Base-by-base conservation (phyloP, 164 flowering plant species). In the Kalanchoe fedtschenkoi region DNA sequence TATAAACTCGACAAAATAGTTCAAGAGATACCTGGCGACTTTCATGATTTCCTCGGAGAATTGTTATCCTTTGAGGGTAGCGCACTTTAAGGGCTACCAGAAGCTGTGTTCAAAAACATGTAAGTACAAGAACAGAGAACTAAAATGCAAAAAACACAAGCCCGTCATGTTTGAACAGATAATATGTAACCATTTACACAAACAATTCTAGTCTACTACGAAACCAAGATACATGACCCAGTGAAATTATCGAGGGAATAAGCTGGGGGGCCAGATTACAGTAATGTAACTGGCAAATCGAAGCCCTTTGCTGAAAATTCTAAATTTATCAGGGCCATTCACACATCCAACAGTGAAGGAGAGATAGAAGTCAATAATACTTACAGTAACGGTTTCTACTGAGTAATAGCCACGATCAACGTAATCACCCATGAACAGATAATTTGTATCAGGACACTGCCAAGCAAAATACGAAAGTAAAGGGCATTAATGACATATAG, bases 401-500 rank as follows among this genome's bases (percentile, higher is more conserved):
- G 97, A 91, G 68, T 88, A 89, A 68, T 87, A 89, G 13, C 97
- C 97, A 70, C 97, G 96, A 53, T 91, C 97, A 43, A 89, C 97
- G 74, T 91, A 91, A 69, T 91, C 97, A 69, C 97, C 97, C 97
- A 91, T 91, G 73, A 91, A 91, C 64, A 91, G 76, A 75, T 88
- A 91, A 74, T 91, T 91, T 62, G 95, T 88, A 75, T 91, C 96
- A 70, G 97, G 97, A 72, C 97, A 91, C 97, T 91, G 75, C 60
- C 60, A 64, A 60, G 33, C 22, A 70, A 15, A 68, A 42, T 16
- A n/a, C 37, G 22, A 58, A 10, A 34, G 24, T 38, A 46, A 43
- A 17, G 65, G 3, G 9, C 15, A 14, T 53, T 44, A 30, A 2
- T 65, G 14, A n/a, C n/a, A 8, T 33, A n/a, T 17, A 42, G n/a